Evolutionary conservation across 805 yeast genomes (phyloP).

Genomic region (Candida coleopterorum): DNA sequence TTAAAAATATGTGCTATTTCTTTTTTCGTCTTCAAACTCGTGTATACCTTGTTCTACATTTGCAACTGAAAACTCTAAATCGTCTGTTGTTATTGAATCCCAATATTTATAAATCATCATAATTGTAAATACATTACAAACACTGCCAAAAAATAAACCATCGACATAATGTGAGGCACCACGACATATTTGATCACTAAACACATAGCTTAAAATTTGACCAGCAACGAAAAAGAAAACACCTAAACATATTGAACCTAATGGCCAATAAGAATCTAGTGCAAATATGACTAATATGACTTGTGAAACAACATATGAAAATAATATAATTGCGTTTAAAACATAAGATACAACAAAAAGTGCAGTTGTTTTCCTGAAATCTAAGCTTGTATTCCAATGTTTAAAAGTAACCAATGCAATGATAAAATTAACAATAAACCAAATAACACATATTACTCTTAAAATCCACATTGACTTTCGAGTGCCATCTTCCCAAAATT

Average conservation of each 20-base stretch:
- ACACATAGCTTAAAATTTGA: slow-evolving; percentile 70
- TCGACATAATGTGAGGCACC: slow-evolving; percentile 82
- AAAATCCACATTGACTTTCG: slow-evolving; percentile 53
- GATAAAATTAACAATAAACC: slow-evolving; percentile 64
- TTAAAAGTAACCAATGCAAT: slow-evolving; percentile 71
- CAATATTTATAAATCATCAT: slow-evolving; percentile 97
- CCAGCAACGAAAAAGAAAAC: slow-evolving; percentile 73
- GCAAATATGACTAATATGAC: slow-evolving; percentile 61
- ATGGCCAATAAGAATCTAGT: slow-evolving; percentile 78
- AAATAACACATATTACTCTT: slow-evolving; percentile 45
- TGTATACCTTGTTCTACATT: slow-evolving; percentile 36
- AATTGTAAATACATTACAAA: slow-evolving; percentile 72
- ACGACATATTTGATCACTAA: slow-evolving; percentile 62
- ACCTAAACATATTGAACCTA: slow-evolving; percentile 76
- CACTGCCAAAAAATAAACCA: slow-evolving; percentile 79
- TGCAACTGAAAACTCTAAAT: slow-evolving; percentile 82
- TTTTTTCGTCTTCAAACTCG: slow-evolving; percentile 17
- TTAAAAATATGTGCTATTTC: slow-evolving; percentile 8
- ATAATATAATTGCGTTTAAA: slow-evolving; percentile 62
- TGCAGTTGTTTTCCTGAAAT: slow-evolving; percentile 53
- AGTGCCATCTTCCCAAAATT: slow-evolving; percentile 95
- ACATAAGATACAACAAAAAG: slow-evolving; percentile 69
- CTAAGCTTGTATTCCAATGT: slow-evolving; percentile 48
- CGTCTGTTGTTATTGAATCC: slow-evolving; percentile 95
- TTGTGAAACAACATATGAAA: slow-evolving; percentile 63